phyloP scores from a whole-genome alignment of 2,329 filamentous ascomycete genomes.

The Penicillium sp. region DNA sequence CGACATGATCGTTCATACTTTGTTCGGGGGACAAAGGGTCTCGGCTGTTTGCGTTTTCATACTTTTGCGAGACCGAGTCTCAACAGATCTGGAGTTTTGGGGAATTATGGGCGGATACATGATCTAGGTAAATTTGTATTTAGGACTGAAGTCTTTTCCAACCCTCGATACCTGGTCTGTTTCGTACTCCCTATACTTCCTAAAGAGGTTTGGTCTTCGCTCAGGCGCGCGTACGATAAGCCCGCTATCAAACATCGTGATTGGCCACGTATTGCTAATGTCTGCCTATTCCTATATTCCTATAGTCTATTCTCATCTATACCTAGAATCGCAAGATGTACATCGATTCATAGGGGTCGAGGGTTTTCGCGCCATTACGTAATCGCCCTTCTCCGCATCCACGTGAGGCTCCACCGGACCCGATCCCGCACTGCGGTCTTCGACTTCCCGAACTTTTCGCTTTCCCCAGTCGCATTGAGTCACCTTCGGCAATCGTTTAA shows the following conservation, averaged over 20 bases:
- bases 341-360: too few species aligned
- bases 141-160: not conserved
- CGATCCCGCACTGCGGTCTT: slow-evolving; percentile 22
- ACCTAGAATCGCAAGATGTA: not conserved
- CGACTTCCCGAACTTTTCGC: slow-evolving; percentile 25
- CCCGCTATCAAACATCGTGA: not conserved
- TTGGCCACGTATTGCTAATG: not conserved
- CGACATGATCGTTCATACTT: not conserved
- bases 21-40: not conserved
- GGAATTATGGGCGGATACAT: slow-evolving; percentile 8
- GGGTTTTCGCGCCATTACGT: slow-evolving; percentile 13
- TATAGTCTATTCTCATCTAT: not conserved
- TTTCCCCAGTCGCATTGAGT: slow-evolving; percentile 15
- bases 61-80: not conserved
- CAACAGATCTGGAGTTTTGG: slow-evolving; percentile 11
- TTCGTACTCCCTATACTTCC: too few species aligned
- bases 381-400: slow-evolving; percentile 25
- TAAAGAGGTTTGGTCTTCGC: not conserved
- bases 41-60: not conserved
- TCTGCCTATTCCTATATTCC: not conserved
- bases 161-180: not conserved
- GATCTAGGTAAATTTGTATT: slow-evolving; percentile 12
- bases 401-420: slow-evolving; percentile 23
- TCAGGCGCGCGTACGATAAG: not conserved
- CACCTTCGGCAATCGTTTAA: slow-evolving; percentile 18